Conservation (phyloP, 73 alveolate genomes). For the Tetrahymena malaccensis region DNA sequence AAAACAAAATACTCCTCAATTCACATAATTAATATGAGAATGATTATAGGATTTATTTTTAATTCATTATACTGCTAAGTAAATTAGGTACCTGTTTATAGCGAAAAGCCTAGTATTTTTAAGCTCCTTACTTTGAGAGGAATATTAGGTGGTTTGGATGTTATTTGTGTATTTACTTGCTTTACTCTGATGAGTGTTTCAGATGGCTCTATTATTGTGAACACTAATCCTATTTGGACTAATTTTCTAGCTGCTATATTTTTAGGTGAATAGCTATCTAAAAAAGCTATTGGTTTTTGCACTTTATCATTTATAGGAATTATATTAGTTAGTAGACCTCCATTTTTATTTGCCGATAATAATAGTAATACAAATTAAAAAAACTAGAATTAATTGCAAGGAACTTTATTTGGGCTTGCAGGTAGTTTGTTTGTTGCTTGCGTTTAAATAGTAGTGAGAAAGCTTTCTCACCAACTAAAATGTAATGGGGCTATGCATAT, state of each 20-base stretch:
- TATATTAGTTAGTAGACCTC: not conserved
- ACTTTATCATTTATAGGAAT: not conserved
- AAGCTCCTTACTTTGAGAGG: not conserved
- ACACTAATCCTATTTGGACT: not conserved
- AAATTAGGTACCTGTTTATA: not conserved
- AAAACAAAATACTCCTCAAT: not conserved
- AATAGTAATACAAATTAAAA: not conserved
- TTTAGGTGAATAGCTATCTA: not conserved
- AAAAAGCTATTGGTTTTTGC: not conserved
- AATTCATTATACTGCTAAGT: not conserved
- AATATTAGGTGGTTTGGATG: not conserved
- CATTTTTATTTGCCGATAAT: not conserved
- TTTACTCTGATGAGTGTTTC: not conserved
- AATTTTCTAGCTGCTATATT: not conserved
- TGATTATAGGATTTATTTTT: not conserved
- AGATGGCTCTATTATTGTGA: not conserved
- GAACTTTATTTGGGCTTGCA: not conserved
- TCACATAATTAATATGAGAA: not conserved
- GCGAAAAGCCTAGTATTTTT: not conserved
- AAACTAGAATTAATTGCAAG: not conserved
- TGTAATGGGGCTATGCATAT: not conserved
- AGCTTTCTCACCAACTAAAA: not conserved
- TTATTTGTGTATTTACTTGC: not conserved
- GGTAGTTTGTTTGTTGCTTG: not conserved
- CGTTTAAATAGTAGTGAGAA: not conserved